Evolutionary conservation across 2,329 filamentous ascomycete species (phyloP), one percentile per base, ranked within the genome.

Genomic region (Basipetospora chlamydospora): DNA sequence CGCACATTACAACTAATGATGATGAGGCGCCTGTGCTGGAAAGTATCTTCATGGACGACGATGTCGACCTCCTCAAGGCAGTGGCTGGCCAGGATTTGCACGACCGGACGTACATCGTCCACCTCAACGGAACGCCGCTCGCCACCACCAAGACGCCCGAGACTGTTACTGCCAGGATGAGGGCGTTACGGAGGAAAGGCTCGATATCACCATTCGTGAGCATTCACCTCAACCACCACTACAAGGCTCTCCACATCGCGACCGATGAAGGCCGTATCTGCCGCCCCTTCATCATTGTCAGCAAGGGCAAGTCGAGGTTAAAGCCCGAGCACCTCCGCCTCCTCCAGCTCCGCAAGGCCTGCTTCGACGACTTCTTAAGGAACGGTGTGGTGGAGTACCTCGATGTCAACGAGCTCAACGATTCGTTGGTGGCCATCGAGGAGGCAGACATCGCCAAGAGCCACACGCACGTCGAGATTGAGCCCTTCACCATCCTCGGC

Each of bases 401-500:
- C 15, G 90, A 98, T 50, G 86, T 94, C 47, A 98, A 98, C 57
- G 92, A 98, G 57, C 90, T 98, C 58, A 93, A 98, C 50, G 90
- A 98, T 49, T 81, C 86, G 0, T 79, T 94, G 38, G 92, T 98
- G 45, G 83, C 88, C 4, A 73, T 95, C 13, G 87, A 87, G 49
- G 88, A 96, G 52, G 69, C 77, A 16, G 79, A 93, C 41, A 84
- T 96, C 44, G 80, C 76, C 13, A 72, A 77, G 42, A 76, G 77
- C 37, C 92, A 86, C 0, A 98, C 90, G 0, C 92, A 98, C 59
- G 66, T 96, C 41, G 90, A 98, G 57, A 96, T 98, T 43, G 90
- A 98, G 54, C 92, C 92, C 0, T 98, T 98, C 53, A 98, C 90
- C 2, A 80, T 98, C 34, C 71, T 98, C 11, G 90, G 90, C 18